Base-by-base conservation (phyloP, 2,329 filamentous ascomycete genomes). In the Cladophialophora chaetospira region DNA sequence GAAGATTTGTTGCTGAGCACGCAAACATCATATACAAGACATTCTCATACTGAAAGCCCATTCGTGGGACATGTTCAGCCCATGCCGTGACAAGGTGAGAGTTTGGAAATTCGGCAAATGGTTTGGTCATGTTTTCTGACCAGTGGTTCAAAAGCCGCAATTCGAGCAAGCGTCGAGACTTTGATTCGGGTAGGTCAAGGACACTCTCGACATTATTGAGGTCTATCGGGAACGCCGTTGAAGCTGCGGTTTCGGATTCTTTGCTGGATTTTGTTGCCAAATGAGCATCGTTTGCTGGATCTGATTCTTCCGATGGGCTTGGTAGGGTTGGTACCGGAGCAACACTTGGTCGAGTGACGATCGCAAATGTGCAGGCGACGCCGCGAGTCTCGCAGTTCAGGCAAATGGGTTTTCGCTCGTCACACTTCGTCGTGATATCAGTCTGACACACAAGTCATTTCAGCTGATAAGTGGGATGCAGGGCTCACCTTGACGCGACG, bases 401-500 rank as follows among this genome's bases (percentile, higher is more conserved):
- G 29, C 58, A 61, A n/a, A 47, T 43, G 5, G 58, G 58, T 33
- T 50, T 45, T 23, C 35, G 31, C 33, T 58, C 55, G 31, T 61
- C 55, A 29, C 58, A 55, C 58, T 61, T 21, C 17, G 29, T n/a
- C 5, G 36, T 15, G 6, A 28, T 15, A 9, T 38, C 10, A 19
- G 4, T 21, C 3, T 25, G 17, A 19, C 15, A 13, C 26, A 28
- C 3, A 23, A 51, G 13, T 6, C 15, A 15, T 19, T n/a, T 6
- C 4, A 13, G 11, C 28, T 23, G 4, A 11, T 28, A n/a, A 2
- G 33, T 10, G 15, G 28, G 13, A 11, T 5, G 15, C 31, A 43
- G n/a, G n/a, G 8, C 46, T 52, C 47, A 56, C 59, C 36, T 59
- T 63, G 8, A 64, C 60, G 13, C 62, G 54, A 11, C 62, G 61